phyloP scores from a whole-genome alignment of 1,284 basidiomycete genomes.

The Austroboletus niveus region DNA sequence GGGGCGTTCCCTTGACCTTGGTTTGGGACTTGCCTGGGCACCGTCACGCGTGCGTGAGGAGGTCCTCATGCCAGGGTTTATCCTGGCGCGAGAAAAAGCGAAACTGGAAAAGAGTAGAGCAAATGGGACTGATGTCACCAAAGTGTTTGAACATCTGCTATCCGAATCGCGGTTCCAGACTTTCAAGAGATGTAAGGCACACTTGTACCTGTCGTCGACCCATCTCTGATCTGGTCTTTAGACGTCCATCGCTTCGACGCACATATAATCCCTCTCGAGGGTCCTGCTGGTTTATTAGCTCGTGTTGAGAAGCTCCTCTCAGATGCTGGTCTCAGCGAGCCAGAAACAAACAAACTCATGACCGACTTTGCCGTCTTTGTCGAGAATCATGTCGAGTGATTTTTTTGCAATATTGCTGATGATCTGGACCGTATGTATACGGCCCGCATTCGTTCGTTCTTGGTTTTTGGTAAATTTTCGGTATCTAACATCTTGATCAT shows the following conservation, averaged over 20 bases:
- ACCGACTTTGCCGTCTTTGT: conserved; percentile 64
- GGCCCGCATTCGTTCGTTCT: conserved; percentile 5
- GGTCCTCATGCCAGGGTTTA: conserved; percentile 49
- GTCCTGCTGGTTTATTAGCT: conserved; percentile 60
- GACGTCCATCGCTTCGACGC: conserved; percentile 71
- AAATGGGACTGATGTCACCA: conserved; percentile 58
- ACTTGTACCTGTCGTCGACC: conserved; percentile 9
- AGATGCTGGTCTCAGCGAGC: conserved; percentile 44
- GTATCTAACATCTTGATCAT: conserved; percentile 22
- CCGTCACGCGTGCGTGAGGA: conserved; percentile 63
- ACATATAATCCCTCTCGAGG: conserved; percentile 70
- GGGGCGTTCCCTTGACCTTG: conserved; percentile 67
- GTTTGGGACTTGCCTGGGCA: conserved; percentile 63
- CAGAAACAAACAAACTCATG: conserved; percentile 50
- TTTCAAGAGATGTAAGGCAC: conserved; percentile 65
- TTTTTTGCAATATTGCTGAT: neutral
- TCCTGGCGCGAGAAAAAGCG: conserved; percentile 33
- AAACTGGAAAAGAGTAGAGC: conserved; percentile 31
- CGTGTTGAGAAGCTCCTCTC: conserved; percentile 61
- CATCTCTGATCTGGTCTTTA: conserved; percentile 23
- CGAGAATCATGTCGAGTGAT: conserved; percentile 34
- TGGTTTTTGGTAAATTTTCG: conserved; percentile 27
- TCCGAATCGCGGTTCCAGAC: conserved; percentile 59
- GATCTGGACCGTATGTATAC: conserved; percentile 3
- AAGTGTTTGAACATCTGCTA: conserved; percentile 58